phyloP scores from a whole-genome alignment of 805 yeast species.

The Kuraishia cidri region DNA sequence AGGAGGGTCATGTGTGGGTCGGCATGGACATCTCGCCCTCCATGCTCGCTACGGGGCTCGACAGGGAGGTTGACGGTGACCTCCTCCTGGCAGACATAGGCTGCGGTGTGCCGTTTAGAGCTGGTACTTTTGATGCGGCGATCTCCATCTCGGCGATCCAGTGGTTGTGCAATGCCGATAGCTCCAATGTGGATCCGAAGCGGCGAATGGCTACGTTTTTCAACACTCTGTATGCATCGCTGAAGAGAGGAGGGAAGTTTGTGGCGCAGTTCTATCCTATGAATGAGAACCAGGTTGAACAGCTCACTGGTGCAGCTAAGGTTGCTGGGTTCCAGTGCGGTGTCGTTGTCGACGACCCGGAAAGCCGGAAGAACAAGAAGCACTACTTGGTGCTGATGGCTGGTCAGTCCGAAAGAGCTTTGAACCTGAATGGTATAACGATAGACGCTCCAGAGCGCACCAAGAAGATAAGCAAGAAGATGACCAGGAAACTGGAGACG shows the following conservation, averaged over 20 bases:
- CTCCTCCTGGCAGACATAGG: slow-evolving; percentile 90
- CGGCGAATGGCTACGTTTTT: slow-evolving; percentile 74
- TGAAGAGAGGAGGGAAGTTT: slow-evolving; percentile 92
- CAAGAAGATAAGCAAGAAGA: slow-evolving; percentile 34
- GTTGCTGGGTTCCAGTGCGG: slow-evolving; percentile 97
- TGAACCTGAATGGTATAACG: slow-evolving; percentile 73
- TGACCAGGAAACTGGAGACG: slow-evolving; percentile 53
- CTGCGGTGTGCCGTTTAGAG: slow-evolving; percentile 86
- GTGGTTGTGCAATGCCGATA: slow-evolving; percentile 97
- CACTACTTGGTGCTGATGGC: slow-evolving; percentile 87
- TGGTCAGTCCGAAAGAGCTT: slow-evolving; percentile 63
- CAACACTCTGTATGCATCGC: slow-evolving; percentile 76
- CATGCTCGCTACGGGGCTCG: slow-evolving; percentile 92
- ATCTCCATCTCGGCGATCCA: slow-evolving; percentile 92
- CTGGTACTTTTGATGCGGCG: slow-evolving; percentile 96
- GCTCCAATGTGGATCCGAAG: slow-evolving; percentile 74
- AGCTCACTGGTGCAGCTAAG: slow-evolving; percentile 77
- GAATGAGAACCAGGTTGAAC: slow-evolving; percentile 76
- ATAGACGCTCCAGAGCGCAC: slow-evolving; percentile 47
- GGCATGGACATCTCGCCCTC: slow-evolving; percentile 96
- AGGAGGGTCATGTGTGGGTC: slow-evolving; percentile 91
- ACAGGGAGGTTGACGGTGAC: slow-evolving; percentile 91
- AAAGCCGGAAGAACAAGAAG: slow-evolving; percentile 83
- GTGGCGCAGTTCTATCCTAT: slow-evolving; percentile 96
- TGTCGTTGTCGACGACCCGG: slow-evolving; percentile 87